These are phyloP conservation scores for Pelagophyceae sp. DNA, from an alignment of 352 stramenopile genomes.

Conservation along the genomic window DNA sequence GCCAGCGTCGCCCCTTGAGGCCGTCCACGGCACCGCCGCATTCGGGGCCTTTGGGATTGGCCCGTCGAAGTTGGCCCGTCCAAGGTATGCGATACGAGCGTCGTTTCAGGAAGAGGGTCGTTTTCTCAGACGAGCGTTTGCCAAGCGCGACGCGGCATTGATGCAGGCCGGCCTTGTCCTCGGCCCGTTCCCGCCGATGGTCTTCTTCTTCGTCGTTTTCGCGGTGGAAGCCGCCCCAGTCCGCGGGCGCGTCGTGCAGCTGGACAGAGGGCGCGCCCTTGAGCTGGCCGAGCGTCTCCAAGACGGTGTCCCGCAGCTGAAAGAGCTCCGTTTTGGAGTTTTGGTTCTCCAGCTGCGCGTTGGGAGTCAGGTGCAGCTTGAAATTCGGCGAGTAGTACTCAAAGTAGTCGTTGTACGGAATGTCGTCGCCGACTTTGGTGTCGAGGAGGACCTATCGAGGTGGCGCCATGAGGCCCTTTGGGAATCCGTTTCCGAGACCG, in stretches of 20 bases:
- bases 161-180: too few relatives aligned
- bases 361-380: constrained; percentile 85
- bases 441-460: constrained; percentile 77
- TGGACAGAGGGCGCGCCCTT: constrained; percentile 43
- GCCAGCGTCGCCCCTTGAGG: too few relatives aligned
- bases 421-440: constrained; percentile 69
- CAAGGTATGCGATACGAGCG: too few relatives aligned
- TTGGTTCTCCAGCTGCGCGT: constrained; percentile 86
- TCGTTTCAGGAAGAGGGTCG: too few relatives aligned
- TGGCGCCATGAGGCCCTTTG: too few relatives aligned
- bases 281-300: constrained; percentile 87
- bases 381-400: constrained; percentile 98
- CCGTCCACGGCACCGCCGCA: too few relatives aligned
- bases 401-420: constrained; percentile 99
- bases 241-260: constrained; percentile 31
- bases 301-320: constrained; percentile 64
- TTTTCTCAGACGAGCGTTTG: too few relatives aligned
- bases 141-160: too few relatives aligned
- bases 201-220: constrained; percentile 49
- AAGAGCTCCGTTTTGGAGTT: constrained; percentile 82
- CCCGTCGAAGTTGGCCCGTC: too few relatives aligned
- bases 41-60: too few relatives aligned
- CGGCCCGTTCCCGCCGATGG: too few relatives aligned
- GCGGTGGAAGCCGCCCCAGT: constrained; percentile 52
- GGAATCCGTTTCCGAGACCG: too few relatives aligned